Conservation (phyloP, 805 yeast species). For the Jamesozyma jinghongensis region DNA sequence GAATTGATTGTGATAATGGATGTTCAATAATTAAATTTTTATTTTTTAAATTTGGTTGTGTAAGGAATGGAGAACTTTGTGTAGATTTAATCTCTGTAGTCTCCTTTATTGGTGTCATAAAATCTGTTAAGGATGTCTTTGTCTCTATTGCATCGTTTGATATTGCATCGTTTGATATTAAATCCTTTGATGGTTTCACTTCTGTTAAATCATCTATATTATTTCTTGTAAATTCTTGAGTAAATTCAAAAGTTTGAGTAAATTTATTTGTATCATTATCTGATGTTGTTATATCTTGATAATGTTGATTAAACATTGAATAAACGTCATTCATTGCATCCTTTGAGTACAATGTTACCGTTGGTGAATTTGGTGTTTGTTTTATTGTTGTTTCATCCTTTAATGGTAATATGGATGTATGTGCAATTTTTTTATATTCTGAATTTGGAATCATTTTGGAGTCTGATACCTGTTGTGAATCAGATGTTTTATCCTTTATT, state of each 20-base stretch:
- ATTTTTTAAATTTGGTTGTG: constrained; percentile 18
- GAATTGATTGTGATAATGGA: constrained; percentile 40
- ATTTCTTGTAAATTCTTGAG: constrained; percentile 31
- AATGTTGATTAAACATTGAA: constrained; percentile 57
- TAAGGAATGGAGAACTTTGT: constrained; percentile 26
- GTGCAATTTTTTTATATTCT: no score
- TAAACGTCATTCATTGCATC: constrained; percentile 67
- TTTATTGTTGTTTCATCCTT: constrained; percentile 3
- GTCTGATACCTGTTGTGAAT: no score
- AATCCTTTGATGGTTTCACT: no score
- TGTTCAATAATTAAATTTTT: constrained; percentile 15
- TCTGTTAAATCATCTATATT: constrained; percentile 33
- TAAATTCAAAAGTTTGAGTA: constrained; percentile 24
- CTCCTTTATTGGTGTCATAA: constrained; percentile 27
- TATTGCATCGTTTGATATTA: no score
- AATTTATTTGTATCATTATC: constrained; percentile 21
- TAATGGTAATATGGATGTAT: constrained; percentile 36
- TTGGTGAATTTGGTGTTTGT: constrained; percentile 50
- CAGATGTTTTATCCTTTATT: no score
- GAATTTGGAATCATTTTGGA: no score
- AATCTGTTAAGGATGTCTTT: constrained; percentile 7
- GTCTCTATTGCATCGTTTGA: neutral
- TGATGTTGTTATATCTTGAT: constrained; percentile 8
- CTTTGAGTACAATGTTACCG: constrained; percentile 67
- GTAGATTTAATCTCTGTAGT: constrained; percentile 15